These are phyloP conservation scores for Vickermania spadyakhi DNA, from an alignment of 208 protist genomes.

Conservation along the genomic window DNA sequence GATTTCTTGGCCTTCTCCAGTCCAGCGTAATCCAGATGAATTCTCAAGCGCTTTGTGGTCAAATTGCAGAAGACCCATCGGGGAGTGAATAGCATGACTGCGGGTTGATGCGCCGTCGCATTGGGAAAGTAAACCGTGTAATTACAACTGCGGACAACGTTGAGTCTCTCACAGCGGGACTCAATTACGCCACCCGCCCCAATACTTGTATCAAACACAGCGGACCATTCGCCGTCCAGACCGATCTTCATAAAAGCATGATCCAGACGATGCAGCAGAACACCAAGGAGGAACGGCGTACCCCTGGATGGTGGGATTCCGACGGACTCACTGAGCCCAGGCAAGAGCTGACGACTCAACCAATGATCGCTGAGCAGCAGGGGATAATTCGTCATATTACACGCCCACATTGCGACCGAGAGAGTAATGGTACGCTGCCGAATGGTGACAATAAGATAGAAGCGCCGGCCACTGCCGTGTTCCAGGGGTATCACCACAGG, in stretches of 20 bases:
- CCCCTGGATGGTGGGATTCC: slow-evolving; percentile 75
- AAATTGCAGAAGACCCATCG: slow-evolving; percentile 74
- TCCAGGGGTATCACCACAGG: slow-evolving; percentile 37
- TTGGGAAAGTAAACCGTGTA: slow-evolving; percentile 67
- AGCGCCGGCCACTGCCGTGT: slow-evolving; percentile 39
- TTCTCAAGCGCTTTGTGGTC: slow-evolving; percentile 42
- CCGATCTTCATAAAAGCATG: slow-evolving; percentile 49
- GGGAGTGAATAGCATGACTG: slow-evolving; percentile 57
- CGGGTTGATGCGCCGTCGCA: slow-evolving; percentile 47
- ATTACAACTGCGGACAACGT: slow-evolving; percentile 65
- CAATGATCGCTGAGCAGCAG: slow-evolving; percentile 48
- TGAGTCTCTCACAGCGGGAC: slow-evolving; percentile 20
- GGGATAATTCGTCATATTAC: slow-evolving; percentile 74
- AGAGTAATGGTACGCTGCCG: slow-evolving; percentile 53
- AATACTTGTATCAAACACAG: slow-evolving; percentile 36
- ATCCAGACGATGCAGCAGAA: slow-evolving; percentile 35
- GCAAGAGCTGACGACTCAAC: slow-evolving; percentile 30
- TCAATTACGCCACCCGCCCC: slow-evolving; percentile 55
- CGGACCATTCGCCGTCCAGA: slow-evolving; percentile 62
- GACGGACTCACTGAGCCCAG: slow-evolving; percentile 40
- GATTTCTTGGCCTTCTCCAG: slow-evolving; percentile 6
- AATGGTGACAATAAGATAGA: slow-evolving; percentile 61
- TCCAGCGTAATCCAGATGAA: slow-evolving; percentile 42
- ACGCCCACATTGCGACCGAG: slow-evolving; percentile 67
- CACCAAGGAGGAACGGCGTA: slow-evolving; percentile 60